These are phyloP conservation scores for Syzygium syzygioides DNA, from an alignment of 441 rosid species.

Conservation along the genomic window DNA sequence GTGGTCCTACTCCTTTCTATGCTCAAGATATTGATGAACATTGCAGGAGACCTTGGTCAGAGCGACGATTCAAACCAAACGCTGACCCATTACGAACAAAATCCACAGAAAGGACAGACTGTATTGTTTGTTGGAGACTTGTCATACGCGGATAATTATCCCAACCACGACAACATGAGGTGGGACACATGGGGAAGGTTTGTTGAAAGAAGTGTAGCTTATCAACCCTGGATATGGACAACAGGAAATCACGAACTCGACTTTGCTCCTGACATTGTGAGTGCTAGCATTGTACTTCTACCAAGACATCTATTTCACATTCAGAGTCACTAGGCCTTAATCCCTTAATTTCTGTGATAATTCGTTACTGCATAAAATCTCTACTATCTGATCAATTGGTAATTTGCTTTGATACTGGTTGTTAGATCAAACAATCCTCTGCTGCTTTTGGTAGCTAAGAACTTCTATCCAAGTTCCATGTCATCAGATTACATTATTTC, in stretches of 20 bases:
- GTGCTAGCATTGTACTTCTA: neutral
- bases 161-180: constrained; percentile 53
- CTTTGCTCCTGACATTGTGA: constrained; percentile 58
- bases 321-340: neutral
- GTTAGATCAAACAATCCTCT: neutral
- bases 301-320: neutral
- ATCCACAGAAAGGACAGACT: constrained; percentile 12
- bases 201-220: constrained; percentile 67
- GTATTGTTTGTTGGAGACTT: constrained; percentile 72
- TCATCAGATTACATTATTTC: neutral
- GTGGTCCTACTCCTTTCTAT: neutral
- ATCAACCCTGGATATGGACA: constrained; percentile 93
- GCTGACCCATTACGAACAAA: constrained; percentile 6
- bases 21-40: neutral
- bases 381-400: neutral
- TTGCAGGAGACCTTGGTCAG: constrained; percentile 20
- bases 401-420: neutral
- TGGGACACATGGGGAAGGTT: constrained; percentile 90
- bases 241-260: constrained; percentile 81
- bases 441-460: neutral
- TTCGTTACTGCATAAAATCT: neutral
- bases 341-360: neutral
- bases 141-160: constrained; percentile 78
- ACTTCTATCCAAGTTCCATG: neutral
- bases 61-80: constrained; percentile 10